Base-by-base conservation (phyloP, 768 basidiomycete species). In the Tephrocybe sp. region DNA sequence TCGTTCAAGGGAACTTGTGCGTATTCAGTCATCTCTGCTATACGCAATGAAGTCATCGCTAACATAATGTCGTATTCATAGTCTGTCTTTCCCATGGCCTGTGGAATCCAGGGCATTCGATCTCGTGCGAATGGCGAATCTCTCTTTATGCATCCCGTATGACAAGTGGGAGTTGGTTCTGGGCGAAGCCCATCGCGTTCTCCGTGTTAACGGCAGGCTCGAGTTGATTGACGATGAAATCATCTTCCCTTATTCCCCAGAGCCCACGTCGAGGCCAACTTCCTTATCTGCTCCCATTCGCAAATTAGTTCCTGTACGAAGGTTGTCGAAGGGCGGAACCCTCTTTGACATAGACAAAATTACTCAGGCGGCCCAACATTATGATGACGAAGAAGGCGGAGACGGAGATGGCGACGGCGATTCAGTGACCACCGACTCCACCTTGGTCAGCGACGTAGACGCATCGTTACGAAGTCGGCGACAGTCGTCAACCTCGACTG, bases 211-310 rank as follows among this genome's bases (percentile, higher is more conserved):
- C 13, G 89, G 90, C 3, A 76, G 79, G 8, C 68, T 92, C 2
- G 90, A 92, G 63, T 59, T 90, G 42, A 80, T 92, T 45, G 86
- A 89, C 64, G 89, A 92, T 64, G 69, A 85, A 57, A 68, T 87
- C 31, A 64, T 78, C 55, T 89, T 88, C 58, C 83, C 87, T 1
- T 82, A 79, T 51, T 70, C 75, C 26, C 63, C 66, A 47, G 57
- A 58, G 23, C 39, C 65, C 8, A 11, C 42, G 11, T 35, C 43
- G 14, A 52, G 46, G 22, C 41, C 49, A 33, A 54, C 53, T 51
- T 61, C 49, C 35, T 57, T 51, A 31, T 63, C 68, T 7, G 66
- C 66, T 59, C 60, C 62, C 55, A 54, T 55, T 60, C 65, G 53
- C 56, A 59, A 54, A 54, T 58, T 32, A 51, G 26, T 39, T 3